phyloP scores from a whole-genome alignment of 2,329 filamentous ascomycete genomes.

The Didymella exigua region DNA sequence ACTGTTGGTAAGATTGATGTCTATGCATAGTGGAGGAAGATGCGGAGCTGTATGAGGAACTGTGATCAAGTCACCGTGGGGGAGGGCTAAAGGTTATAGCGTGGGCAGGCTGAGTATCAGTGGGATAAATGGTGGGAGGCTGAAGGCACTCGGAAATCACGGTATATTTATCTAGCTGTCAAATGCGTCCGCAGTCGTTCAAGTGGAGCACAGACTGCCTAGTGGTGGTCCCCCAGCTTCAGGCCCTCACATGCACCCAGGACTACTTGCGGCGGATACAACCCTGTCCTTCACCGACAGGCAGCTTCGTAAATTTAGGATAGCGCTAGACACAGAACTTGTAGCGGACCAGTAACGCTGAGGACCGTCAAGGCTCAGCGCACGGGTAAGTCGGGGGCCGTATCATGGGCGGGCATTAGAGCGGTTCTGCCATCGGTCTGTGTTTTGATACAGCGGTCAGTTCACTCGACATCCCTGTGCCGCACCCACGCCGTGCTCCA shows the following conservation, averaged over 20 bases:
- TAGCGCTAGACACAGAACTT: slow-evolving; percentile 33
- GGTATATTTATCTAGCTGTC: slow-evolving; percentile 41
- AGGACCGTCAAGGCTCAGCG: slow-evolving; percentile 28
- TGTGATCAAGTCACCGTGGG: slow-evolving; percentile 13
- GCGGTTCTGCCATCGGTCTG: slow-evolving; percentile 20
- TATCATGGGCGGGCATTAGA: slow-evolving; percentile 25
- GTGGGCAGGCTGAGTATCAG: slow-evolving; percentile 22
- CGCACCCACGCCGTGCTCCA: slow-evolving; percentile 10
- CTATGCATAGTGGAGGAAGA: slow-evolving; percentile 50
- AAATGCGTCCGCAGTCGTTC: slow-evolving; percentile 34
- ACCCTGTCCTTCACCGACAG: slow-evolving; percentile 40
- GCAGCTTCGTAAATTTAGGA: slow-evolving; percentile 41
- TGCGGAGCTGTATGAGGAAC: slow-evolving; percentile 10
- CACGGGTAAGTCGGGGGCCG: slow-evolving; percentile 31
- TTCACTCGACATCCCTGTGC: slow-evolving; percentile 19
- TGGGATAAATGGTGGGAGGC: slow-evolving; percentile 30
- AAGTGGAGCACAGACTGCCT: slow-evolving; percentile 36
- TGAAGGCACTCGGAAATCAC: slow-evolving; percentile 30
- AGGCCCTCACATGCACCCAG: slow-evolving; percentile 37
- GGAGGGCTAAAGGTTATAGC: slow-evolving; percentile 23
- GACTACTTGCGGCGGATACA: slow-evolving; percentile 31
- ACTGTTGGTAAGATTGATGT: slow-evolving; percentile 53
- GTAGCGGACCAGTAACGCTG: slow-evolving; percentile 37
- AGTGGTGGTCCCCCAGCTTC: slow-evolving; percentile 39
- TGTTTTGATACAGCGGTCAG: slow-evolving; percentile 35